Evolutionary conservation across 2,329 filamentous ascomycete species (phyloP).

Genomic region (Epichloe elymi): DNA sequence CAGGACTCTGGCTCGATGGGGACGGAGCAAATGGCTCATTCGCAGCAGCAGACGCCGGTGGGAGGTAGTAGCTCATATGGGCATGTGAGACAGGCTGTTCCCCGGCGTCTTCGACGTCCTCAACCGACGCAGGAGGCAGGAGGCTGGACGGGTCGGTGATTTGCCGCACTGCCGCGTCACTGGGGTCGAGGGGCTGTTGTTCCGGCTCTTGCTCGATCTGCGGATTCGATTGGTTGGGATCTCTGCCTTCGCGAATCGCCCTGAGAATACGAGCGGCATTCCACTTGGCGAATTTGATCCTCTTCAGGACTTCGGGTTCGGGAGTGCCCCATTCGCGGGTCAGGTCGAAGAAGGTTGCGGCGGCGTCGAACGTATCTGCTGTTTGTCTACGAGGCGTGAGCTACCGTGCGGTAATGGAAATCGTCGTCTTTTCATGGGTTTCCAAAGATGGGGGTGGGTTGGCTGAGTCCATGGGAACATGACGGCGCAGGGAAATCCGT

Average conservation of each 20-base stretch:
- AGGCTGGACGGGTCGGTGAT: constrained; percentile 20
- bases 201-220: constrained; percentile 31
- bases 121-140: constrained; percentile 32
- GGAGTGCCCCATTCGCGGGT: constrained; percentile 72
- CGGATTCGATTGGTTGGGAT: constrained; percentile 87
- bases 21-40: constrained; percentile 21
- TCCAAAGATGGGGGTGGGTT: too few species aligned
- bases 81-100: constrained; percentile 14
- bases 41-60: constrained; percentile 8
- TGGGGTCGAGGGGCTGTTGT: constrained; percentile 39
- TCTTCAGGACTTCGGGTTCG: constrained; percentile 64
- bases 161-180: constrained; percentile 50
- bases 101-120: constrained; percentile 38
- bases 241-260: constrained; percentile 78
- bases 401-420: neutral
- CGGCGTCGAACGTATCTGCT: constrained; percentile 84
- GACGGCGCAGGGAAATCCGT: too few species aligned
- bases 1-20: constrained; percentile 19
- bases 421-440: too few species aligned
- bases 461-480: too few species aligned
- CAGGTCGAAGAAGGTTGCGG: constrained; percentile 83
- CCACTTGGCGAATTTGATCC: constrained; percentile 95
- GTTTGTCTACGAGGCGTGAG: constrained; percentile 51
- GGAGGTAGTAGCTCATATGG: constrained; percentile 21
- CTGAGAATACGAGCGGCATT: constrained; percentile 84